A percentile compares a stretch with the other conserved stretches of the same genome.
Evolutionary conservation across 441 rosid species (phyloP).

Genomic region (Erodium trifolium): DNA sequence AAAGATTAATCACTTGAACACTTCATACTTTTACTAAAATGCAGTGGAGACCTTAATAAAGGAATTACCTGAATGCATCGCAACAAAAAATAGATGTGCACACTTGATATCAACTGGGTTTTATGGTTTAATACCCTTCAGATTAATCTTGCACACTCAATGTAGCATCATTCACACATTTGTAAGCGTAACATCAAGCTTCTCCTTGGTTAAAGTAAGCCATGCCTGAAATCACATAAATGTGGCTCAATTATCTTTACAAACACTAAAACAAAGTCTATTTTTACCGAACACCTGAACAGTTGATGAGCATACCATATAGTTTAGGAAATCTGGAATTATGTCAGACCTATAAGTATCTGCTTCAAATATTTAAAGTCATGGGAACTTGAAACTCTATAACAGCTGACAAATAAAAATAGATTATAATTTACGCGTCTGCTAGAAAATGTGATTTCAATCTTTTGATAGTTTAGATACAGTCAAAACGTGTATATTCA

Average conservation of each 20-base stretch:
- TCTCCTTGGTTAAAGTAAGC: slow-evolving; percentile 67
- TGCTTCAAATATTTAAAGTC: no score
- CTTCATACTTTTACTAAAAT: not conserved
- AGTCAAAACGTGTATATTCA: no score
- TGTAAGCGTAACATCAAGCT: slow-evolving; percentile 64
- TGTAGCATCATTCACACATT: slow-evolving; percentile 28
- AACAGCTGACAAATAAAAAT: no score
- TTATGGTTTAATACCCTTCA: slow-evolving; percentile 12
- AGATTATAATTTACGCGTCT: no score
- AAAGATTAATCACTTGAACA: not conserved
- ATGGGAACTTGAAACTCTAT: no score
- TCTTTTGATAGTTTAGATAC: no score
- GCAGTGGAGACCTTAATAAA: not conserved
- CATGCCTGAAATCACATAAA: slow-evolving; percentile 44
- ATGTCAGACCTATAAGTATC: no score
- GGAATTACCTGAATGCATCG: not conserved
- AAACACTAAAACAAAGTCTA: not conserved
- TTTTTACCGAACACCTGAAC: not conserved
- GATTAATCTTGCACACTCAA: slow-evolving; percentile 25
- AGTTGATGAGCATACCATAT: not conserved
- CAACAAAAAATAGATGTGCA: not conserved
- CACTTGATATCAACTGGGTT: not conserved
- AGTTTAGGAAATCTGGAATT: no score
- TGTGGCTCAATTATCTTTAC: slow-evolving; percentile 1
- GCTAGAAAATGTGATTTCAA: no score